These are phyloP conservation scores for Cercospora citrullina DNA, from an alignment of 2,329 filamentous ascomycete genomes.

Conservation along the genomic window DNA sequence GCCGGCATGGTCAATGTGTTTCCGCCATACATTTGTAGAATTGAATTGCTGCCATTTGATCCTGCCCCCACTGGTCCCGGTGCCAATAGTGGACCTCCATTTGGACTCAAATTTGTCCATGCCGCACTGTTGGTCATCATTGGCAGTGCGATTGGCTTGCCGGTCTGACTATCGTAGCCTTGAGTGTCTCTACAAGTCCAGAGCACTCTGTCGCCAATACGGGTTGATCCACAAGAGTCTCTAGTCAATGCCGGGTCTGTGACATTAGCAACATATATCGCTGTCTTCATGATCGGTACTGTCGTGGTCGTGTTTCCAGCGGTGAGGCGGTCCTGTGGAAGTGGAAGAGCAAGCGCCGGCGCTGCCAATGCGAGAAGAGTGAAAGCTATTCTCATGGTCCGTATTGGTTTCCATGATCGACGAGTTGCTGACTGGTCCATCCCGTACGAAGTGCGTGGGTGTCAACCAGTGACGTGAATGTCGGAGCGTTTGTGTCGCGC, in stretches of 20 bases:
- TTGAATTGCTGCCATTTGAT: conserved; percentile 24
- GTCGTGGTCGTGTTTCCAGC: conserved; percentile 5
- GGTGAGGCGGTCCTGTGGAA: neutral
- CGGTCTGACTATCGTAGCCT: conserved; percentile 14
- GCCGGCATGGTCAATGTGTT: conserved; percentile 10
- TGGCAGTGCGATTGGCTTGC: conserved; percentile 13
- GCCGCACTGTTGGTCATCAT: conserved; percentile 29
- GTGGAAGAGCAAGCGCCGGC: conserved; percentile 19
- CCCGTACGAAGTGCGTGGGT: neutral
- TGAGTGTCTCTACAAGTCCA: conserved; percentile 34
- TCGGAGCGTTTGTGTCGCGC: neutral
- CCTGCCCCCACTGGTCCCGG: conserved; percentile 21
- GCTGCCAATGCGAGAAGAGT: conserved; percentile 1
- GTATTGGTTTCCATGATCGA: neutral
- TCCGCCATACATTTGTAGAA: conserved; percentile 29
- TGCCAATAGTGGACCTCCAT: conserved; percentile 15
- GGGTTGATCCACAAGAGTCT: conserved; percentile 30
- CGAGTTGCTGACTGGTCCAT: neutral
- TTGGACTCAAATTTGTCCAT: conserved; percentile 25
- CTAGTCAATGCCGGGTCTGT: conserved; percentile 29
- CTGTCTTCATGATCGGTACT: conserved; percentile 21
- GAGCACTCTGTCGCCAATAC: conserved; percentile 24
- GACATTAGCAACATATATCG: conserved; percentile 26
- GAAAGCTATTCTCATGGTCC: neutral
- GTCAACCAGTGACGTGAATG: neutral